A percentile compares a stretch with the other conserved stretches of the same genome.
Evolutionary conservation across 2,329 filamentous ascomycete genomes (phyloP).

Genomic region (Trichoderma sp.): DNA sequence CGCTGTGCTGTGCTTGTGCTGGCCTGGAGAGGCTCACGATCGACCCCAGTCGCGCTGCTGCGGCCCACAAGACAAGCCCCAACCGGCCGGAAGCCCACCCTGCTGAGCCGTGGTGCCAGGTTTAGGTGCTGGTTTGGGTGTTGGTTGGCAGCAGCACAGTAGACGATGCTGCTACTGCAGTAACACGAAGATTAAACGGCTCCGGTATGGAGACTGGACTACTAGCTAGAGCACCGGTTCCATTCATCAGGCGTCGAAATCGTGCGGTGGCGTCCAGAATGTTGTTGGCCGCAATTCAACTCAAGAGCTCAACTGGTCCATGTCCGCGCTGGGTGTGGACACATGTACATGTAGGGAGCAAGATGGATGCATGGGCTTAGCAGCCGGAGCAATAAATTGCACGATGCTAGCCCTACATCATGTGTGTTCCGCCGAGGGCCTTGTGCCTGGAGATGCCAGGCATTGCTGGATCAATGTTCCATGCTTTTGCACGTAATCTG

Average conservation of each 20-base stretch:
- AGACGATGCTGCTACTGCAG: not conserved
- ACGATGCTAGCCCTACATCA: not conserved
- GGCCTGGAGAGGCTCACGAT: not conserved
- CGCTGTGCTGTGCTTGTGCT: not conserved
- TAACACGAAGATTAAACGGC: not conserved
- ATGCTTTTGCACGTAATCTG: not conserved
- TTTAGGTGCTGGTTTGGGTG: not conserved
- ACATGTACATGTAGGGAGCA: not conserved
- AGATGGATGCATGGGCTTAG: not conserved
- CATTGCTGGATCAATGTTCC: not conserved
- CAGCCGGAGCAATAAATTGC: not conserved
- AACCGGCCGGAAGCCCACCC: conserved; percentile 8
- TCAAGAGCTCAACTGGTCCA: not conserved
- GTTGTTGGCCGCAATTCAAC: not conserved
- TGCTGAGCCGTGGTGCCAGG: not conserved
- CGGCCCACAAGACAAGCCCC: not conserved
- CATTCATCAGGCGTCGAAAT: not conserved
- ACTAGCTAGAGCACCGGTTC: not conserved
- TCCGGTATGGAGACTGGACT: not conserved
- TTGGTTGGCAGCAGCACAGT: not conserved
- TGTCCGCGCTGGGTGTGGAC: not conserved
- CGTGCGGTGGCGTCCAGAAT: not conserved
- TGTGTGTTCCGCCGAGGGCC: not conserved
- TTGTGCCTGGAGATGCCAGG: not conserved
- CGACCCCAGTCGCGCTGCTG: not conserved